Evolutionary conservation across 306 rosid genomes (phyloP).

Genomic region (Casuarina cunninghamiana): DNA sequence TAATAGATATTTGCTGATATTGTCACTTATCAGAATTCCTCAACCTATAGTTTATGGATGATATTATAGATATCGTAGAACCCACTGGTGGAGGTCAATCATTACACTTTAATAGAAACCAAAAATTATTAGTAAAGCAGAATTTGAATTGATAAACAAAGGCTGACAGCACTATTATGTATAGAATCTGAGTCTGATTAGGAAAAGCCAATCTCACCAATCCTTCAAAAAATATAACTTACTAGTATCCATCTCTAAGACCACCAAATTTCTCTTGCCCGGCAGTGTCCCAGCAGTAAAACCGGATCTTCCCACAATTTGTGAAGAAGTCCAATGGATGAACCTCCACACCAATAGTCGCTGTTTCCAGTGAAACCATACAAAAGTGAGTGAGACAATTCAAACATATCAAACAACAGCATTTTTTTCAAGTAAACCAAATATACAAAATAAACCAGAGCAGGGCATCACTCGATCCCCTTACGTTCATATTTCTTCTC

Average conservation of each 20-base stretch:
- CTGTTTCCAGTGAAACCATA: constrained; percentile 27
- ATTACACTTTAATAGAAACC: neutral
- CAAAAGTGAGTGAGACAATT: neutral
- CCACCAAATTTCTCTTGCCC: constrained; percentile 86
- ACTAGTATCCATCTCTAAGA: constrained; percentile 84
- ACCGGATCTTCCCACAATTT: constrained; percentile 64
- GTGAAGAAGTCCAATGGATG: constrained; percentile 76
- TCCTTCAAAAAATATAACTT: constrained; percentile 22
- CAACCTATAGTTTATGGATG: neutral
- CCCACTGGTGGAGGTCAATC: neutral
- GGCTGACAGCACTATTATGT: neutral
- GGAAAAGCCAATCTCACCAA: neutral
- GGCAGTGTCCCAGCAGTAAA: constrained; percentile 87
- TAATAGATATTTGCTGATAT: neutral
- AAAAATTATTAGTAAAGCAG: neutral
- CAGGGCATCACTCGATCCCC: neutral
- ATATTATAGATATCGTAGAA: neutral
- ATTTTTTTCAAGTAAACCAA: neutral
- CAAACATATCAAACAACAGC: neutral
- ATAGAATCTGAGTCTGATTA: neutral
- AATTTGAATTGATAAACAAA: neutral
- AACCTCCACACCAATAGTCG: constrained; percentile 84
- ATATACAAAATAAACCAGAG: neutral
- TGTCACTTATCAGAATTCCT: neutral
- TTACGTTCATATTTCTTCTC: constrained; percentile 85